phyloP scores from a whole-genome alignment of 1,284 basidiomycete species.

The Cutaneotrichosporon sp. region DNA sequence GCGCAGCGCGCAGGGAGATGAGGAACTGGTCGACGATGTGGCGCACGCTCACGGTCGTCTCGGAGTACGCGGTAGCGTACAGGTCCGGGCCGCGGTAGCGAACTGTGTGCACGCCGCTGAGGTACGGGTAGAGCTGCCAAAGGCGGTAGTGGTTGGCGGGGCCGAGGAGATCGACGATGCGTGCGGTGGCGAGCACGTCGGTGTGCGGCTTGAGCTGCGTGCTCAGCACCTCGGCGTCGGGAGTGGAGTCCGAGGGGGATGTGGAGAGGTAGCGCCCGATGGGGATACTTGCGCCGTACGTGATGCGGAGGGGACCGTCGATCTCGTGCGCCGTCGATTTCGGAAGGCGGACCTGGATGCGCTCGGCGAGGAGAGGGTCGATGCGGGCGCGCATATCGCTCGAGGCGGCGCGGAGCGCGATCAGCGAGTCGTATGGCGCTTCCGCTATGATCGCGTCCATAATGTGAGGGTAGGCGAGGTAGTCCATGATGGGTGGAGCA shows the following conservation, averaged over 20 bases:
- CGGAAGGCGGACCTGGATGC: neutral
- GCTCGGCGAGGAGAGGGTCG: constrained; percentile 2
- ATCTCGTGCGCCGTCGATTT: neutral
- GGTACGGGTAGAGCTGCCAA: neutral
- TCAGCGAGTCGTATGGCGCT: neutral
- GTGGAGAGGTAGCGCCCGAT: neutral
- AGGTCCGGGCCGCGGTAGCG: constrained; percentile 5
- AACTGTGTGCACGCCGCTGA: neutral
- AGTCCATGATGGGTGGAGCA: constrained; percentile 1
- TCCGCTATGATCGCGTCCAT: constrained; percentile 3
- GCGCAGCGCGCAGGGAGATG: neutral
- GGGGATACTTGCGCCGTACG: neutral
- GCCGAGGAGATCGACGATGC: neutral
- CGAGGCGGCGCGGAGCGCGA: neutral
- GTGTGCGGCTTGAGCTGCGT: neutral
- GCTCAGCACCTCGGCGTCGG: neutral
- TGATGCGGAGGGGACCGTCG: neutral
- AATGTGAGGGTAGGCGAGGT: constrained; percentile 2
- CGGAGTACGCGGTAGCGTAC: neutral
- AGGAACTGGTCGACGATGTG: constrained; percentile 4
- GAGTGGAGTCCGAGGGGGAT: neutral
- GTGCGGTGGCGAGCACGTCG: neutral
- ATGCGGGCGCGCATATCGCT: neutral
- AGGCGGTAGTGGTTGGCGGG: constrained; percentile 3
- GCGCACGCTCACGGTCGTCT: neutral